Evolutionary conservation across 83 land plant genomes (phyloP).

Genomic region (Picea mariana): DNA sequence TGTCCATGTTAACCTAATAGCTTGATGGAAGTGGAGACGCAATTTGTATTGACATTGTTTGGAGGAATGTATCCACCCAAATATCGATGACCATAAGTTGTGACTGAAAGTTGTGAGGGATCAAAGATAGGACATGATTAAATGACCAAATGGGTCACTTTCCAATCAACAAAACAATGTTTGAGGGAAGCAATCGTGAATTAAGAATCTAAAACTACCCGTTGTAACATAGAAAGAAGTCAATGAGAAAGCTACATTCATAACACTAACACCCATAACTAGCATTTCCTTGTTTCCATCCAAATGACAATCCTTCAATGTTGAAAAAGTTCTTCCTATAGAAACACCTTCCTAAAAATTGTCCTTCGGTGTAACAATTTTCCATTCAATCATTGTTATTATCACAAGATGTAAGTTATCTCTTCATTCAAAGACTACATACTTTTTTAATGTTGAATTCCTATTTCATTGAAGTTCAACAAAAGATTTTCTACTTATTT

Average conservation of each 20-base stretch:
- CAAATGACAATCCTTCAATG: constrained; percentile 76
- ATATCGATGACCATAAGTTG: too few relatives aligned
- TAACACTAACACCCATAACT: constrained; percentile 80
- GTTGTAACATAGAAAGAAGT: constrained; percentile 88
- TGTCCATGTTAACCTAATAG: too few relatives aligned
- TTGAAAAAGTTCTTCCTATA: constrained; percentile 92
- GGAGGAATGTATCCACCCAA: too few relatives aligned
- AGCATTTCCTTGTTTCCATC: constrained; percentile 99
- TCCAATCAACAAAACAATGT: neutral
- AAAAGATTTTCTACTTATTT: neutral
- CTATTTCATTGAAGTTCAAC: neutral
- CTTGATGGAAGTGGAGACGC: too few relatives aligned
- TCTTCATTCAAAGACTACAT: too few relatives aligned
- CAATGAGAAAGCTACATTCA: constrained; percentile 78
- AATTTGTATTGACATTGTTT: too few relatives aligned
- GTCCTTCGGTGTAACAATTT: neutral
- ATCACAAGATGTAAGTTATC: neutral
- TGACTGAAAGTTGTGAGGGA: too few relatives aligned
- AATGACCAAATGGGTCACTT: constrained; percentile 3
- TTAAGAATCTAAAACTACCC: constrained; percentile 35
- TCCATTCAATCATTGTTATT: neutral
- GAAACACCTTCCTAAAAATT: constrained; percentile 82
- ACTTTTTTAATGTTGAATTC: too few relatives aligned
- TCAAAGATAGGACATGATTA: too few relatives aligned
- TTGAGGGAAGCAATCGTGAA: neutral